Base-by-base conservation (phyloP, 345 rosid species). In the Pelargonium nanum region DNA sequence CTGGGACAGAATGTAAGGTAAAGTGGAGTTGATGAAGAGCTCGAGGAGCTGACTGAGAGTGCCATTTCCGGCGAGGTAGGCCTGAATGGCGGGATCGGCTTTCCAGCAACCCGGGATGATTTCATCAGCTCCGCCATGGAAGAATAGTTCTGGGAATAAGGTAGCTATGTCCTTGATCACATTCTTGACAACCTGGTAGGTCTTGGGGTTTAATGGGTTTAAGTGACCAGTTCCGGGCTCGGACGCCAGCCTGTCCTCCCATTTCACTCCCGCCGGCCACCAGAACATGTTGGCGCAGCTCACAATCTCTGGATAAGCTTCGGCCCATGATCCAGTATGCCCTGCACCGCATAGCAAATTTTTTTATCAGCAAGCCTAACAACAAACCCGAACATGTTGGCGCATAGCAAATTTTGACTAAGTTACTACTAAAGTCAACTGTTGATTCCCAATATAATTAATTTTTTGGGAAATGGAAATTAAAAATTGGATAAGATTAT, bases 211-310 rank as follows among this genome's bases (percentile, higher is more conserved):
- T 63, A 88, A 65, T 0, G 96, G 96, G 61, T 91, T 91, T 60
- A 91, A 83, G 19, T 91, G 98, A 56, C 96, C 98, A 6, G 90
- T 74, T 65, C 89, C 95, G 0, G 98, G 98, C 63, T 91, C 90
- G 7, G 95, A 69, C 58, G 96, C 92, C 34, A 88, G 72, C 62
- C 79, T 74, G 22, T 88, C 92, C 0, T 56, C 66, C 94, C 88
- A 79, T 22, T 64, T 51, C 50, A 59, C 69, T 22, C 77, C 85
- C 2, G 79, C 80, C 9, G 92, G 92, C 84, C 77, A 86, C 98
- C 92, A 88, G 58, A 85, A 85, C 96, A 85, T 86, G 78, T 91
- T 80, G 45, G 84, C 87, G n/a, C 93, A 86, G 50, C 92, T 62
- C 56, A 88, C 83, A 12, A 86, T 83, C 17, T 91, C 95, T 1